These are phyloP conservation scores for button mushroom (Agaricus bisporus) DNA, from an alignment of 768 basidiomycete genomes.

Conservation along the genomic window DNA sequence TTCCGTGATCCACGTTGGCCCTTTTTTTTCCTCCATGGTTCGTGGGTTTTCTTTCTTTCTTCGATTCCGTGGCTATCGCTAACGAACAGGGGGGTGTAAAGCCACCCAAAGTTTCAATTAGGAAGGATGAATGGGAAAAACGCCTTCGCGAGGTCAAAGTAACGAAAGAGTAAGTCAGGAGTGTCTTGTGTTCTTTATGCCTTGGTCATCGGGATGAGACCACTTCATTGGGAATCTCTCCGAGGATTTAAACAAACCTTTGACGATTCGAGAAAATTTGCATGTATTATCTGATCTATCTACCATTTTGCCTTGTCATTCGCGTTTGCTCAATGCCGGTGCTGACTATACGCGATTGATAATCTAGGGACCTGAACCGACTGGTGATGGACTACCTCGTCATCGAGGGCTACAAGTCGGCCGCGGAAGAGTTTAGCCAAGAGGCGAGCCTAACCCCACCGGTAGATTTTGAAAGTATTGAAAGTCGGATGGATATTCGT, in stretches of 20 bases:
- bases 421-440: constrained; percentile 90
- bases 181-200: constrained; percentile 10
- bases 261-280: constrained; percentile 60
- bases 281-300: constrained; percentile 82
- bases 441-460: constrained; percentile 75
- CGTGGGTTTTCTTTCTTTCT: constrained; percentile 15
- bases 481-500: constrained; percentile 90
- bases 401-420: constrained; percentile 94
- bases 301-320: constrained; percentile 19
- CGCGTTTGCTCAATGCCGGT: constrained; percentile 13
- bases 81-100: constrained; percentile 7
- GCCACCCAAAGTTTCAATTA: constrained; percentile 54
- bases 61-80: constrained; percentile 3
- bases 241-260: constrained; percentile 41
- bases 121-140: constrained; percentile 83
- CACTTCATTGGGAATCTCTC: constrained; percentile 98
- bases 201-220: constrained; percentile 47
- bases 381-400: constrained; percentile 97
- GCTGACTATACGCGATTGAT: constrained; percentile 14
- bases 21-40: constrained; percentile 28
- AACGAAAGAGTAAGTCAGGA: constrained; percentile 76
- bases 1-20: constrained; percentile 20
- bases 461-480: constrained; percentile 88
- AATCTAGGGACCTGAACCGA: constrained; percentile 80
- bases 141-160: constrained; percentile 79